These are phyloP conservation scores for Myxozyma lipomycoides DNA, from an alignment of 805 yeast genomes.

Conservation along the genomic window DNA sequence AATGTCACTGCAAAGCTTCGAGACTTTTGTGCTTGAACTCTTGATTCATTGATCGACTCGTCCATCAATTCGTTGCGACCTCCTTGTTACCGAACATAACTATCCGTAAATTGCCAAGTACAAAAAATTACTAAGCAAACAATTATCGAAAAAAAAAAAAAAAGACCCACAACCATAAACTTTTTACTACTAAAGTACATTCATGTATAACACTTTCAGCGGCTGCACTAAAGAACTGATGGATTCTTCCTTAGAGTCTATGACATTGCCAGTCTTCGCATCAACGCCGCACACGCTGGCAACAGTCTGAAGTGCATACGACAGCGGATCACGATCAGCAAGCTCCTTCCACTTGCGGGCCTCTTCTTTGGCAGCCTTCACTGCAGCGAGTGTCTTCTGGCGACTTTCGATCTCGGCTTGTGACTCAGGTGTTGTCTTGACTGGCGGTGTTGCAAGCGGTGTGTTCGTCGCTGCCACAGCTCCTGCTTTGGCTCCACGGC, in stretches of 20 bases:
- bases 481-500: constrained; percentile 2
- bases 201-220: not conserved
- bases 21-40: too few relatives aligned
- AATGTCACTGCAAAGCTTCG: too few relatives aligned
- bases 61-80: too few relatives aligned
- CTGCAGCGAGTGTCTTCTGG: not conserved
- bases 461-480: not conserved
- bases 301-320: constrained; percentile 21
- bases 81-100: too few relatives aligned
- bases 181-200: not conserved
- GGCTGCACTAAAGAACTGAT: not conserved
- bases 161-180: too few relatives aligned
- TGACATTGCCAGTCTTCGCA: constrained; percentile 4
- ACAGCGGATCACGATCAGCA: constrained; percentile 24
- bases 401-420: constrained; percentile 2
- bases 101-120: too few relatives aligned
- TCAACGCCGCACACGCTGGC: constrained; percentile 23
- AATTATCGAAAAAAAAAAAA: too few relatives aligned
- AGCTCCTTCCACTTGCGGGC: constrained; percentile 13
- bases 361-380: constrained; percentile 9
- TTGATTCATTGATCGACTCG: too few relatives aligned
- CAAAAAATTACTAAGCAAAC: too few relatives aligned
- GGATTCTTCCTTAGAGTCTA: not conserved
- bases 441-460: constrained; percentile 1
- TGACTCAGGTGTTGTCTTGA: constrained; percentile 9